Evolutionary conservation across 768 basidiomycete species (phyloP), one percentile per base, ranked within the genome.

Genomic region (Suillus subluteus): DNA sequence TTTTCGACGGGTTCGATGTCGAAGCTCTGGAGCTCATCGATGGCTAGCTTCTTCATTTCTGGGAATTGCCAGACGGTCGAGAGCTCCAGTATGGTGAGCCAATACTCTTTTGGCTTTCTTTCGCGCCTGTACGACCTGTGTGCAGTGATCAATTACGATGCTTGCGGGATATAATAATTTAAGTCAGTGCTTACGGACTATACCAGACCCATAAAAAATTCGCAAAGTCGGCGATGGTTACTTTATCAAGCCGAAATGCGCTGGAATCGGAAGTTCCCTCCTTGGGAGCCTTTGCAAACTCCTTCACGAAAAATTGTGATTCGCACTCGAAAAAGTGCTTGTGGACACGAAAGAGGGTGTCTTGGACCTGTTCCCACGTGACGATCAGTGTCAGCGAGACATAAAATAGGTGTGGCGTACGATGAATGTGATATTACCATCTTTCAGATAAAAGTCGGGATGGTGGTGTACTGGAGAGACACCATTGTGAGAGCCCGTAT

Each of bases 141-240:
- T 13, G 2, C 26, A 30, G 26, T 61, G 6, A 9, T 61, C 11
- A 30, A 43, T 43, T 2, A 30, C 26, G 26, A 61, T 43, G 23
- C 26, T n/a, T 23, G 41, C 37, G 6, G 32, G 18, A 9, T 15
- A 5, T 37, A 15, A 41, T 41, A 13, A 40, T 9, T 54, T 18
- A 5, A 18, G 32, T 3, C 68, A 5, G 43, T 18, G 12, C 82
- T 70, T 68, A 87, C 85, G 81, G 80, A 52, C 87, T 86, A 62
- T 88, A 88, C 70, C 86, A 87, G 0, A 88, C 81, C 82, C 86
- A 87, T 0, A 88, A 72, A 0, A 88, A 79, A 0, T 73, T 74
- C 0, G 80, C 80, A 56, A 88, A 87, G 0, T 85, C 79, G 0
- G 73, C 65, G 0, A 76, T 69, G 0, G 73, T 76, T 2, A 82